Conservation (phyloP, 176 grass and related monocot species). For the Triticum dicoccoides region DNA sequence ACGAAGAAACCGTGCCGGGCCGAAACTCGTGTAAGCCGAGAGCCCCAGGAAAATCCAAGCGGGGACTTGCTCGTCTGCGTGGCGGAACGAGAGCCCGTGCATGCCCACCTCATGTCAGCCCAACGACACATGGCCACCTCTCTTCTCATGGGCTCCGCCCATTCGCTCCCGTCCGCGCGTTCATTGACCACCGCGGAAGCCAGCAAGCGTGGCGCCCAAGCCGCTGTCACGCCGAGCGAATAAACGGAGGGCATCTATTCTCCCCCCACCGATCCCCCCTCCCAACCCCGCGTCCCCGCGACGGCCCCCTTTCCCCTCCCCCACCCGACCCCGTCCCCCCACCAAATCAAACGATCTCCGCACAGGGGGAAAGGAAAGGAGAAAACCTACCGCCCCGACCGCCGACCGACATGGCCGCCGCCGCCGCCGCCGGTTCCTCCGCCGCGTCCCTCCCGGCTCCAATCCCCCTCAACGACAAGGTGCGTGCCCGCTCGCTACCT, state of each 20-base stretch:
- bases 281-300: background rate
- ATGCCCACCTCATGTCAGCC: too few species aligned
- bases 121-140: too few species aligned
- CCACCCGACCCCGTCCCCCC: background rate
- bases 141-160: too few species aligned
- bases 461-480: conserved; percentile 25
- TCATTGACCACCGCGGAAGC: background rate
- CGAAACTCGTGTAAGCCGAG: background rate
- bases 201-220: background rate
- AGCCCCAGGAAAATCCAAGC: too few species aligned
- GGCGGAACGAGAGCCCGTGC: background rate
- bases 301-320: background rate
- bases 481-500: background rate
- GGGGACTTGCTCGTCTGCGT: too few species aligned
- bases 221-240: background rate
- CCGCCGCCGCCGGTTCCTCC: background rate
- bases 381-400: conserved; percentile 1
- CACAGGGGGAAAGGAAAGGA: background rate
- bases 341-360: background rate
- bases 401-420: conserved; percentile 53
- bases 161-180: background rate
- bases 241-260: conserved; percentile 26
- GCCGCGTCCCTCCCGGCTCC: background rate
- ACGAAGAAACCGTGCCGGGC: background rate
- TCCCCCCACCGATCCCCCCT: background rate